phyloP scores from a whole-genome alignment of 257 asterid genomes.

The Buddleja alternifolia region DNA sequence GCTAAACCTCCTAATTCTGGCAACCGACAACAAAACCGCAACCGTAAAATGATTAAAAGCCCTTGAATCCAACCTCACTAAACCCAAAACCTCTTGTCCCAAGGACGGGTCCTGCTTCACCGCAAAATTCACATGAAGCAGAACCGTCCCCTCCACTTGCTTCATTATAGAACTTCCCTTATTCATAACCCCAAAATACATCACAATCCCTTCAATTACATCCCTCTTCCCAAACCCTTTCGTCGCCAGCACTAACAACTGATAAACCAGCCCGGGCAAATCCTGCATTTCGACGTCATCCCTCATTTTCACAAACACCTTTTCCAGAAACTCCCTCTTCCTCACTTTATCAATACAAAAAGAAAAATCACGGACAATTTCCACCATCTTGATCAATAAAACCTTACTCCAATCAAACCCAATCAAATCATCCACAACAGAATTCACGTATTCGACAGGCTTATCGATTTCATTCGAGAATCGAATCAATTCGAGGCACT shows the following conservation, averaged over 20 bases:
- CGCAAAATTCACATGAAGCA: constrained; percentile 87
- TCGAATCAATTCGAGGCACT: constrained; percentile 60
- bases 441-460: constrained; percentile 45
- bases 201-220: constrained; percentile 75
- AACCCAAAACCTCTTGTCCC: constrained; percentile 75
- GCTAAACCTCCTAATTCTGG: constrained; percentile 74
- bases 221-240: constrained; percentile 83
- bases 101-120: constrained; percentile 87
- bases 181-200: constrained; percentile 57
- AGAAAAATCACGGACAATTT: constrained; percentile 56
- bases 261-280: constrained; percentile 81
- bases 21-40: constrained; percentile 71
- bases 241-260: constrained; percentile 72
- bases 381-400: constrained; percentile 75
- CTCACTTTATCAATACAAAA: constrained; percentile 52
- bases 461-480: constrained; percentile 61
- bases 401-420: constrained; percentile 63
- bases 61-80: constrained; percentile 66
- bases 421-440: constrained; percentile 53
- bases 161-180: constrained; percentile 63
- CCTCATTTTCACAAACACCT: constrained; percentile 60
- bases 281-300: constrained; percentile 75
- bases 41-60: constrained; percentile 81
- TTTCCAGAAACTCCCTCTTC: constrained; percentile 61
- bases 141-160: constrained; percentile 88